phyloP scores from a whole-genome alignment of 2,329 filamentous ascomycete genomes.

The Amauroascus verrucosus region DNA sequence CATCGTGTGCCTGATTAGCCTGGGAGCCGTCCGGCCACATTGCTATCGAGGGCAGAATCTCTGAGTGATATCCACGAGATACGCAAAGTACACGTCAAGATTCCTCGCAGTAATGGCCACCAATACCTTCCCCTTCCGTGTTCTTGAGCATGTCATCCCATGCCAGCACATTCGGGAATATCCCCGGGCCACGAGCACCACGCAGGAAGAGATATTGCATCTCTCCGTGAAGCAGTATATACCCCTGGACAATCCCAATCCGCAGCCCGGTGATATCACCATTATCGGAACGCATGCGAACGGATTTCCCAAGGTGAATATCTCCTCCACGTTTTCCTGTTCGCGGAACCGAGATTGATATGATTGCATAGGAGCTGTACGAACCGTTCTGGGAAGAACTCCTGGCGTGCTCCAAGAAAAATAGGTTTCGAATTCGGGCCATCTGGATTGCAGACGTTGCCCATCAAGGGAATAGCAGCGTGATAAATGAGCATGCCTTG shows the following conservation, averaged over 20 bases:
- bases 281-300: constrained; percentile 84
- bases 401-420: constrained; percentile 45
- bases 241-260: constrained; percentile 57
- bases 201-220: constrained; percentile 63
- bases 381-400: constrained; percentile 87
- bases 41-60: too few relatives aligned
- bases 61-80: too few relatives aligned
- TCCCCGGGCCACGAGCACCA: constrained; percentile 57
- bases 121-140: constrained; percentile 31
- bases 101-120: neutral
- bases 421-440: constrained; percentile 60
- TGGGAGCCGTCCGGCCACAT: too few relatives aligned
- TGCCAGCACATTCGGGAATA: constrained; percentile 76
- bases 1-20: too few relatives aligned
- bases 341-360: neutral
- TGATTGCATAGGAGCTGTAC: constrained; percentile 63
- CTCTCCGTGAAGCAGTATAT: constrained; percentile 82
- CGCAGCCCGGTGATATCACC: constrained; percentile 66
- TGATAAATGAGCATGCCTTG: constrained; percentile 63
- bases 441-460: constrained; percentile 91
- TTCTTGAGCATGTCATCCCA: constrained; percentile 64
- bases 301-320: constrained; percentile 71
- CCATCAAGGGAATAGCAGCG: constrained; percentile 68
- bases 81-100: too few relatives aligned
- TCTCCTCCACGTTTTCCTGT: neutral